Conservation (phyloP, 257 asterid genomes). For the Rauvolfia tetraphylla region DNA sequence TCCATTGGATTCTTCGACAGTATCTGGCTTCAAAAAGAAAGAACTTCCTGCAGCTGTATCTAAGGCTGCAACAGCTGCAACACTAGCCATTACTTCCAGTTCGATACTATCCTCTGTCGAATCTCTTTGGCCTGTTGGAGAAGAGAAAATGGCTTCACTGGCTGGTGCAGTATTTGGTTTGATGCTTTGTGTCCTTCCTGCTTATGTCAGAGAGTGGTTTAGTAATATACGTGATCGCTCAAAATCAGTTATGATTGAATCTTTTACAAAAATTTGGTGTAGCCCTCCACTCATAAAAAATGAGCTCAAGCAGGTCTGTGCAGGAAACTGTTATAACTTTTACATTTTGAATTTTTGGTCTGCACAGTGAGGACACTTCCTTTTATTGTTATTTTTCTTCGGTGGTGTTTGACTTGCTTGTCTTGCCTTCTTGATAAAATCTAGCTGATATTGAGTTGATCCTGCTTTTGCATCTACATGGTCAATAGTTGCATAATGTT, state of each 20-base stretch:
- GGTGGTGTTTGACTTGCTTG: background rate
- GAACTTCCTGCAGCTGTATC: constrained; percentile 61
- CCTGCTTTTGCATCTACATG: background rate
- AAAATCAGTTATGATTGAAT: constrained; percentile 71
- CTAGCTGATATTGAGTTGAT: background rate
- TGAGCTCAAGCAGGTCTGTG: constrained; percentile 80
- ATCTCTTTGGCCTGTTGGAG: constrained; percentile 72
- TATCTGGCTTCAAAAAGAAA: constrained; percentile 62
- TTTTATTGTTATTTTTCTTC: background rate
- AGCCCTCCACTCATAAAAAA: constrained; percentile 75
- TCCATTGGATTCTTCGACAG: constrained; percentile 60
- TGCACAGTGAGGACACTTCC: background rate
- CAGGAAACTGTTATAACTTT: background rate
- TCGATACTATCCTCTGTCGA: constrained; percentile 61
- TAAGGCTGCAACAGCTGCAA: constrained; percentile 75
- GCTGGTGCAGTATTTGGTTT: constrained; percentile 85
- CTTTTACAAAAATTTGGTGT: constrained; percentile 91
- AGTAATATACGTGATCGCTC: constrained; percentile 86
- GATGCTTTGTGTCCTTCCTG: constrained; percentile 93
- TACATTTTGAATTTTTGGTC: background rate
- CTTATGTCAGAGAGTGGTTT: constrained; percentile 97
- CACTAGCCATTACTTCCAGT: constrained; percentile 56
- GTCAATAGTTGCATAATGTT: background rate
- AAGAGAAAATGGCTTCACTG: constrained; percentile 74
- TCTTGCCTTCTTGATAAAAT: background rate